Evolutionary conservation across 2,329 filamentous ascomycete genomes (phyloP).

Genomic region (Colletotrichum tabaci): DNA sequence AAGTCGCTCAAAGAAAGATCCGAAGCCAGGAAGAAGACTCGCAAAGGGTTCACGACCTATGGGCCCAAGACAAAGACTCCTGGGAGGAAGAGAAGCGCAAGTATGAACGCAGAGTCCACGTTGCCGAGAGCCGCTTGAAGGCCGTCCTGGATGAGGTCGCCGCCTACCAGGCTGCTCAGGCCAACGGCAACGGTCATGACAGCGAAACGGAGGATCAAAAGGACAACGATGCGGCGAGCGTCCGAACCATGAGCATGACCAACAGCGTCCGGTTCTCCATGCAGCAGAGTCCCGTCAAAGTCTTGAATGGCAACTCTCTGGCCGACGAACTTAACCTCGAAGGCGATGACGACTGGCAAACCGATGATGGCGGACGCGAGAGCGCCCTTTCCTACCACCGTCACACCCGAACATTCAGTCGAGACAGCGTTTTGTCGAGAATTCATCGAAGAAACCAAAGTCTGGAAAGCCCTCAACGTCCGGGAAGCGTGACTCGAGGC

Average conservation of each 20-base stretch:
- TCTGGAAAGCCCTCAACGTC: constrained; percentile 69
- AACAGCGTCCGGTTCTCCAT: constrained; percentile 82
- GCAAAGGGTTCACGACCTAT: constrained; percentile 82
- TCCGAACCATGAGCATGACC: constrained; percentile 81
- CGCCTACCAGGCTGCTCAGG: constrained; percentile 73
- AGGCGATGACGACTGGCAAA: constrained; percentile 80
- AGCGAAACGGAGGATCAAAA: constrained; percentile 74
- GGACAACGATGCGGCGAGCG: constrained; percentile 80
- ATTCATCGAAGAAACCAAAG: constrained; percentile 71
- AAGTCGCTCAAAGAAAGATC: constrained; percentile 82
- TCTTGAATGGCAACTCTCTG: constrained; percentile 78
- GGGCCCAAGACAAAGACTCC: constrained; percentile 85
- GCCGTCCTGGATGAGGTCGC: constrained; percentile 88
- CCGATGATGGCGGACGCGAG: constrained; percentile 79
- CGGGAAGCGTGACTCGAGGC: constrained; percentile 69
- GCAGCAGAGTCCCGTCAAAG: constrained; percentile 68
- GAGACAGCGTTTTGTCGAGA: constrained; percentile 67
- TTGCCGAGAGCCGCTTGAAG: constrained; percentile 91
- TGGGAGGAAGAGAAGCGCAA: constrained; percentile 90
- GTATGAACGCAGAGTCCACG: constrained; percentile 87
- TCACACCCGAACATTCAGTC: constrained; percentile 69
- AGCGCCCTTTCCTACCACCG: constrained; percentile 68
- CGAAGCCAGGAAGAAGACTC: constrained; percentile 87
- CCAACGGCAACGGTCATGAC: constrained; percentile 60
- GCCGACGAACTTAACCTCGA: constrained; percentile 94